Conservation (phyloP, 768 basidiomycete genomes). For the Asterophora lycoperdoides region DNA sequence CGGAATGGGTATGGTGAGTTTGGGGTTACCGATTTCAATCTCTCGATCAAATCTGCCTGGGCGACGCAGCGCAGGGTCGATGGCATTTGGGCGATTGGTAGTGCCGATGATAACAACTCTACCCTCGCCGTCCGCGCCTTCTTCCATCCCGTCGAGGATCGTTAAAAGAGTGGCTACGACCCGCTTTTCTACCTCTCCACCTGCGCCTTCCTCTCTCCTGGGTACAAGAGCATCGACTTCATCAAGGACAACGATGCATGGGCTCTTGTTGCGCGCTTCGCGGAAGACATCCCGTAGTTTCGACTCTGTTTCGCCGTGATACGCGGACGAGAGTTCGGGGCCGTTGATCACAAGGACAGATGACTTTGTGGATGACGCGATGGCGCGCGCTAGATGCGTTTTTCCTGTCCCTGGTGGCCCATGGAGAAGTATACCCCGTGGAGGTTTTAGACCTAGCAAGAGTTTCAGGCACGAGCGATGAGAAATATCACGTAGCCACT, state of each 20-base stretch:
- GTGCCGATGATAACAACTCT: slow-evolving; percentile 94
- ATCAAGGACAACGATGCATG: slow-evolving; percentile 92
- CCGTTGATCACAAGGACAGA: slow-evolving; percentile 94
- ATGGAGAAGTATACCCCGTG: slow-evolving; percentile 91
- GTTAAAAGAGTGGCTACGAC: slow-evolving; percentile 95
- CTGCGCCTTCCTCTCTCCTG: slow-evolving; percentile 80
- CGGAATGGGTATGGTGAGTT: background rate
- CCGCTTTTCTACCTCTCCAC: slow-evolving; percentile 93
- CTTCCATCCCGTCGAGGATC: slow-evolving; percentile 87
- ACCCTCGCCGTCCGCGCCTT: slow-evolving; percentile 36
- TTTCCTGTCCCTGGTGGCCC: slow-evolving; percentile 98
- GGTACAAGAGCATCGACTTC: slow-evolving; percentile 96
- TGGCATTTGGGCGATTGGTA: slow-evolving; percentile 92
- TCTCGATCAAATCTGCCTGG: slow-evolving; percentile 94
- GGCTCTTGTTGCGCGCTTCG: slow-evolving; percentile 75
- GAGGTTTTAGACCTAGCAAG: slow-evolving; percentile 76
- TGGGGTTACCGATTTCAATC: slow-evolving; percentile 79
- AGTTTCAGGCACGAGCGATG: background rate
- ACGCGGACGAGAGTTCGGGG: slow-evolving; percentile 91
- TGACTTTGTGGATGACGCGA: slow-evolving; percentile 82
- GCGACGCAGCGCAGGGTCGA: slow-evolving; percentile 86
- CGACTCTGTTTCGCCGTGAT: slow-evolving; percentile 96
- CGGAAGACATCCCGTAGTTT: slow-evolving; percentile 85
- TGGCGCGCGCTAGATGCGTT: slow-evolving; percentile 92
- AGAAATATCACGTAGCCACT: slow-evolving; percentile 19